Evolutionary conservation across 2,329 filamentous ascomycete genomes (phyloP), one percentile per base, ranked within the genome.

Genomic region (Fonsecaea monophora): DNA sequence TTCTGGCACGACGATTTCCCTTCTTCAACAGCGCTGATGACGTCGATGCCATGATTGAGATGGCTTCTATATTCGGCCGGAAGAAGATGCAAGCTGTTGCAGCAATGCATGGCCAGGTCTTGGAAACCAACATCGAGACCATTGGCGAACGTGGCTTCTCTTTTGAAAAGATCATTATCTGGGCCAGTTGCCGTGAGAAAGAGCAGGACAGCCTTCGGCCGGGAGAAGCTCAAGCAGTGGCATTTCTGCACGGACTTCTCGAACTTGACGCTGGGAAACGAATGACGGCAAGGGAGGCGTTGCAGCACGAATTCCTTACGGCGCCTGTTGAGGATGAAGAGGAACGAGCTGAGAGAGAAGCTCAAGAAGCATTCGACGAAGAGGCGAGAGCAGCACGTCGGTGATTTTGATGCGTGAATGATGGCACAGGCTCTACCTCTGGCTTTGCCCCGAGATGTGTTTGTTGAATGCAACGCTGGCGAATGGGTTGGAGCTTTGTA

Each of bases 1-100:
- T 99, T 70, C 83, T 99, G 13, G 94, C 92, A 48, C 90, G 91
- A 64, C 89, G 95, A 3, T 99, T 99, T 74, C 95, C 95, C 1
- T 99, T 99, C 80, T 99, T 99, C 84, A 97, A 99, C 80, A 96
- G 92, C 54, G 90, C 93, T n/a, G 95, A 99, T 77, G 95, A 99
- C 74, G 91, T 99, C 56, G 95, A 99, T 76, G 95, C 95, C 60
- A 90, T 97, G 86, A 94, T 99, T 72, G 95, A 99, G 79, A 96
- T 99, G 72, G 92, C 94, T 40, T 96, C 92, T 66, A 96, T 99
- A 68, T 97, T 98, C 77, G 95, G 95, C 58, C 85, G 85, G 50
- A 89, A 87, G 75, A 88, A 89, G 66, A 98, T 99, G 94, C 91
- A 90, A 75, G 83, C 87, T 38, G 91, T 90, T 2, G 92, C 92